Base-by-base conservation (phyloP, 805 yeast genomes). In the Starmera caribaea region DNA sequence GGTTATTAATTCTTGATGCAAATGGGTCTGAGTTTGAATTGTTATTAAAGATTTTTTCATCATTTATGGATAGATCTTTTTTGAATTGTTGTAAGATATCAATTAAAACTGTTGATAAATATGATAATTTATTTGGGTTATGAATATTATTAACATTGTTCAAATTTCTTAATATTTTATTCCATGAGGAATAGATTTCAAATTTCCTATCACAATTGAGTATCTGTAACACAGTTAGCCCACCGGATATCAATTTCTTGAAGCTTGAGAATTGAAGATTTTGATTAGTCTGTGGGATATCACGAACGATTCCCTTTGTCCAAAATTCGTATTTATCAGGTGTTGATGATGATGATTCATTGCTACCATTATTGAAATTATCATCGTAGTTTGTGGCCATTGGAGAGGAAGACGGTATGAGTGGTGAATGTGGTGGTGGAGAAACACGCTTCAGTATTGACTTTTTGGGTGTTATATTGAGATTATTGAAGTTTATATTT, bases 141-240 rank as follows among this genome's bases (percentile, higher is more conserved):
- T 40, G 26, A 21, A 7, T 21, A 21, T 21, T 21, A 21, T 21
- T 21, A 21, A 21, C 26, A 21, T 3, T 21, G 26, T 21, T 21
- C 5, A 51, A 27, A 13, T 53, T 54, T 30, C 50, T 54, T 5
- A 54, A 16, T 1, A 54, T 32, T 2, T 44, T 16, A 32, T 45
- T 47, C 30, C 51, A 42, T 0, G 54, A 42, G 2, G 57, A 55
- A 39, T 54, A 54, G 5, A 54, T 46, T 38, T 54, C 59, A 43
- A 53, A 54, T 30, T 43, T 46, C 13, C 45, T 43, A 15, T 44
- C 32, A 31, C 56, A 50, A 8, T 43, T 24, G 0, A 16, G 16
- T 1, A 33, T 17, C 5, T 41, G 17, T 8, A 54, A 37, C 4
- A 53, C 47, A 0, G 26, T 12, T 8, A 53, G 5, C 2, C 57